Evolutionary conservation across 2,329 filamentous ascomycete species (phyloP), one percentile per base, ranked within the genome.

Genomic region (Ustilaginoidea virens): DNA sequence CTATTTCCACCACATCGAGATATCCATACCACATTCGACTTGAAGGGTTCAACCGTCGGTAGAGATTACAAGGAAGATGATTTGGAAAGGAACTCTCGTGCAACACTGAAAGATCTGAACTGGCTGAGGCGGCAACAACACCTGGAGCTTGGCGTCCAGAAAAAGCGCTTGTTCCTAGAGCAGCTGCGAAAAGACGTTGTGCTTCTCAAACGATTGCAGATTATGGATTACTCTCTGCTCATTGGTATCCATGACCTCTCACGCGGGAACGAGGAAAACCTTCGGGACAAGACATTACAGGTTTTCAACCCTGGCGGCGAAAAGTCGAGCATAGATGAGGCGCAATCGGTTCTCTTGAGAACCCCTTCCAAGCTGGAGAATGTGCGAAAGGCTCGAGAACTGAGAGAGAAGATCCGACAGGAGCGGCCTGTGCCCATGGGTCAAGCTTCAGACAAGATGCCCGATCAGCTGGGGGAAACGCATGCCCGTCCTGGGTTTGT

Each of bases 161-260:
- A 94, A 61, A 92, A 87, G 55, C 66, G 75, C 27, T 59, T 85
- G 13, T 98, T 98, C 49, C 64, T 96, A 26, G 74, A 85, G 44
- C 90, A 98, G 55, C 72, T 98, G 46, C 71, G 85, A 41, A 71
- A 70, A 35, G 90, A 98, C 51, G 90, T 98, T 7, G 71, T 73
- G 29, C 62, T 98, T 18, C 59, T 98, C 34, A 85, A 96, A 54
- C 74, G 69, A 42, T 63, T 96, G 24, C 79, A 92, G 43, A 96
- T 98, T 44, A 98, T 98, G 90, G 90, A 98, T 53, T 98, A 98
- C 55, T 96, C 87, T 7, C 69, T 98, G 36, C 66, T 98, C 21
- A 74, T 98, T 31, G 90, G 90, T 28, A 90, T 96, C 28, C 90
- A 98, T 48, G 90, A 98, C 48, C 53, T 92, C 13, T 72, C 74